Base-by-base conservation (phyloP, 129 eudicot genomes). In the Ambrosia trifida region DNA sequence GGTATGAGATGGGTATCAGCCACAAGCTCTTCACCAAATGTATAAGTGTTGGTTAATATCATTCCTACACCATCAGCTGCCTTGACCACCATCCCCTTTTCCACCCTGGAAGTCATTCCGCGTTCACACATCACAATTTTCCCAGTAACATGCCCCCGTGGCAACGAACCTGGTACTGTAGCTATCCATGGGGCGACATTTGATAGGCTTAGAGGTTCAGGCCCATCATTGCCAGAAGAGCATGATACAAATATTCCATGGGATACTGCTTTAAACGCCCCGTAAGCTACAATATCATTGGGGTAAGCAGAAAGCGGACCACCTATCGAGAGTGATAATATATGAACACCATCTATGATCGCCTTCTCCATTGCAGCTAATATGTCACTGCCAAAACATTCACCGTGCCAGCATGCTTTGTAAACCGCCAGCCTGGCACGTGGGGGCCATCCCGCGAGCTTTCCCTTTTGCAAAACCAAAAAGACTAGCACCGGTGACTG, bases 141-240 rank as follows among this genome's bases (percentile, higher is more conserved):
- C 44, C 97, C 97, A 1, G 78, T 53, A 38, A 80, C 95, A 30
- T 68, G 76, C 61, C 56, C 68, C 4, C 82, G 85, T 47, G 76
- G 63, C 53, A 91, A 70, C 14, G 83, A 81, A 7, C 89, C 97
- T 5, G 75, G 76, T 57, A 71, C 96, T 1, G 97, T 91, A 44
- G 88, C 77, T 70, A 91, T 84, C 97, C 97, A 91, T 8, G 93
- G 97, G 5, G 96, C 96, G 18, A 80, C 88, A 43, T 88, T 91
- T 3, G 89, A 77, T 72, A 86, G 20, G 60, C 74, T 84, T 28
- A 72, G 76, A 9, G 93, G 59, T 19, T 70, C 50, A 10, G 96
- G 97, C 45, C 97, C 97, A 0, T 81, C 73, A 40, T 91, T 88
- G 17, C 97, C 97, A 2, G 96, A 96, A 1, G 96, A 78, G 66